Evolutionary conservation across 2,329 filamentous ascomycete genomes (phyloP), one percentile per base, ranked within the genome.

Genomic region (Lomentospora prolificans): DNA sequence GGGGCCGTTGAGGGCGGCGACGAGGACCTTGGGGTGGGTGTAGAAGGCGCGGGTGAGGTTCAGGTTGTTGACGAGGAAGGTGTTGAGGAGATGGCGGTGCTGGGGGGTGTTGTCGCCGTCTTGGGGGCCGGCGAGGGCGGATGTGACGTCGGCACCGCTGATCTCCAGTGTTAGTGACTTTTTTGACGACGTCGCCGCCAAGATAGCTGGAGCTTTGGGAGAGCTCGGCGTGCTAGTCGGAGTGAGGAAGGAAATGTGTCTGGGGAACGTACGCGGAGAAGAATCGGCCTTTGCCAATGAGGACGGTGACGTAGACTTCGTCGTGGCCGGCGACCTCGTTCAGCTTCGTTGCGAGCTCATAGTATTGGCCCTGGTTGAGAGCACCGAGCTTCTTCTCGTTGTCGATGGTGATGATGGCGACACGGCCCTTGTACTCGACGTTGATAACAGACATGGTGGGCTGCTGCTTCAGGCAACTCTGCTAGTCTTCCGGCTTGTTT

Each of bases 21-120:
- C 81, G 24, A 97, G 87, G 71, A 97, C 87, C 74, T 97, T 96
- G 63, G 90, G 89, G 72, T 97, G 94, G 12, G 84, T 85, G 75
- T 94, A 91, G 75, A 97, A 96, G 63, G 90, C 86, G 64, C 89
- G 86, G 2, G 91, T 94, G 64, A 89, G 81, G 77, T 95, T 88
- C 57, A 96, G 81, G 76, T 97, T 97, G 77, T 87, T 86, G 62
- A 86, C 77, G 9, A 89, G 86, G 71, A 97, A 95, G 65, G 68
- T 75, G 53, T 79, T 77, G 33, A 95, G 80, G 73, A 83, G 85
- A 62, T 82, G 75, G 44, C 55, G 53, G 25, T 54, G 55, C 12
- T 22, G 44, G 46, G 50, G 36, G 17, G 50, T 8, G n/a, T 7
- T 6, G 50, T 31, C 14, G 17, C 14, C 50, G 17, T n/a, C 17